Percentiles rank a stretch among this genome's conserved stretches.
Evolutionary conservation across 2,329 filamentous ascomycete genomes (phyloP).

Genomic region (Mollisia scopiformis): DNA sequence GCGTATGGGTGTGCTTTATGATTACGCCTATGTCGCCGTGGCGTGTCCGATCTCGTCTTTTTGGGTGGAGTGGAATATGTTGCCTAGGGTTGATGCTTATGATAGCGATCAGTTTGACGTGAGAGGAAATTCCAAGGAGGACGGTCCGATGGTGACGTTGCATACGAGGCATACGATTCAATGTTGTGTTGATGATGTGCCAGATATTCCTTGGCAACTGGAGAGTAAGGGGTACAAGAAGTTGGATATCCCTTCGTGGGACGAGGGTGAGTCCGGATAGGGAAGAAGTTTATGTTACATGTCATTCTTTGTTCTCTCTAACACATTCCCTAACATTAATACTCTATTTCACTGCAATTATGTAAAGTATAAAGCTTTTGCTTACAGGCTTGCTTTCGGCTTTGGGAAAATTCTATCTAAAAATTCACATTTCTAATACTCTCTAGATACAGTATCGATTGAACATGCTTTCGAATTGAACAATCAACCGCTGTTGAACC

Average conservation of each 20-base stretch:
- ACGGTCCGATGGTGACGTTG: not conserved
- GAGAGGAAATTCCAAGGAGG: not conserved
- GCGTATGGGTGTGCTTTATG: conserved; percentile 15
- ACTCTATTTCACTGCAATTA: too few species aligned
- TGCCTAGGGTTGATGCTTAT: not conserved
- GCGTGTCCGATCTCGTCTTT: conserved; percentile 12
- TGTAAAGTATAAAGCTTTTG: too few species aligned
- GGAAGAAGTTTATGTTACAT: too few species aligned
- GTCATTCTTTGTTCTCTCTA: too few species aligned
- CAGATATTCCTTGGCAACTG: not conserved
- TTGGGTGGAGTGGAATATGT: conserved; percentile 13
- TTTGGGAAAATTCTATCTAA: too few species aligned
- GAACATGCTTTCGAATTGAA: too few species aligned
- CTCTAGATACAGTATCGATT: too few species aligned
- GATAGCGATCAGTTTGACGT: not conserved
- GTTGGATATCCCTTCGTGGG: not conserved
- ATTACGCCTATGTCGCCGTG: conserved; percentile 7
- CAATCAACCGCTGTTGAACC: too few species aligned
- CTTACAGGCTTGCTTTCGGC: too few species aligned
- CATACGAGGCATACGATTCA: not conserved
- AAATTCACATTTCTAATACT: too few species aligned
- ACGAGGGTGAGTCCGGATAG: too few species aligned
- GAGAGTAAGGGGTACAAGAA: not conserved
- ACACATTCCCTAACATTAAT: too few species aligned
- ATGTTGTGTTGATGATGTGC: not conserved